Evolutionary conservation across 2,329 filamentous ascomycete genomes (phyloP), one percentile per base, ranked within the genome.

Genomic region (Shiraia bambusicola): DNA sequence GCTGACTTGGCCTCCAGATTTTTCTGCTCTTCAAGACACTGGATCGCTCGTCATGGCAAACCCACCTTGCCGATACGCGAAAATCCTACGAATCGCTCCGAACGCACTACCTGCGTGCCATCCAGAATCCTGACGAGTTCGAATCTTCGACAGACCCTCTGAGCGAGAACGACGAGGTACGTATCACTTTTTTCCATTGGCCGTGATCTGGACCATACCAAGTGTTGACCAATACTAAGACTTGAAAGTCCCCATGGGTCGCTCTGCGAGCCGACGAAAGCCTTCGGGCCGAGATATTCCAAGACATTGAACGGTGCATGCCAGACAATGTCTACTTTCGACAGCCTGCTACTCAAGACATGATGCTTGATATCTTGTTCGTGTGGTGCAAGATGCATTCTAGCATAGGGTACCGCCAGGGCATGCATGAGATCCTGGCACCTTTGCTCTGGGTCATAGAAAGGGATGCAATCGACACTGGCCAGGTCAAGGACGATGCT

Each of bases 371-470:
- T 62, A 83, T 96, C 24, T 76, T 98, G 25, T 98, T 97, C 69
- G 80, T 98, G 52, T 97, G 91, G 71, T 93, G 90, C 72, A 97
- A 95, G 69, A 79, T 94, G 38, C 88, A 97, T 61, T 88, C 88
- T 2, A 83, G 86, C 54, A 78, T 89, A 39, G 89, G 89, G 12
- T 98, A 98, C 65, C 83, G 93, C n/a, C 93, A 98, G 72, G 93
- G 93, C 9, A 98, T 98, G 92, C 93, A 98, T 65, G 93, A 98
- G 70, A 75, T 98, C 30, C 76, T 97, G 11, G 93, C 93, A 0
- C 91, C 93, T 0, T 83, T 98, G 27, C 74, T 96, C 6, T 89
- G 89, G 78, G 87, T 89, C 2, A 73, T 97, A 5, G 83, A 91
- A 54, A 78, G 84, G 55, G 93, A 98, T 70, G 86, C 91, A 6